Base-by-base conservation (phyloP, 192 early-diverging fungal species). In the Ambispora gerdemannii region DNA sequence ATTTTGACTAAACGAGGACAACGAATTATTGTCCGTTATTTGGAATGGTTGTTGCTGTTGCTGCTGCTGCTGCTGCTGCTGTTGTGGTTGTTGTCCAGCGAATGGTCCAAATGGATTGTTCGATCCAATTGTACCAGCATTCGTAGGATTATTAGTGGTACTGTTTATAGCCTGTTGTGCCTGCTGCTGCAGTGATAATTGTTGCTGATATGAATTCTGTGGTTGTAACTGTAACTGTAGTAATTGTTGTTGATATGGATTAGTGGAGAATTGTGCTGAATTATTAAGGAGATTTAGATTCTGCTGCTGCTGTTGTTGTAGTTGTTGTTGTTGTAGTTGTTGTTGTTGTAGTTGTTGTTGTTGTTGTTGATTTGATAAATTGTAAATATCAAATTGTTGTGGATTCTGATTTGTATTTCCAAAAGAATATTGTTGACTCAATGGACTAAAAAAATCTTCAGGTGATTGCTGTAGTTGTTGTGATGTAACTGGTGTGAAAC, bases 81-180 rank as follows among this genome's bases (percentile, higher is more conserved):
- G 56, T 62, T 65, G 49, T 43, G 51, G 67, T 36, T 70, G 71
- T 43, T 77, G 70, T 19, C 67, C 63, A 34, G 69, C 32, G 56
- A 73, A 73, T n/a, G 73, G 53, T 27, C 75, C 72, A 71, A 80
- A 80, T 11, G 78, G 78, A 61, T 80, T 80, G 34, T 80, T 80
- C 59, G 78, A 77, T 71, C 78, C 78, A 60, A 80, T 71, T 3
- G 70, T 52, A 43, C 74, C 64, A 6, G 74, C 60, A 0, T 67
- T 67, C 25, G 74, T 79, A n/a, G 75, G 75, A 62, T 80, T 76
- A n/a, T n/a, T n/a, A 51, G 70, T 77, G 55, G 65, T 72, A 11
- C 50, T 71, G n/a, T n/a, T n/a, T n/a, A n/a, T n/a, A n/a, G n/a
- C n/a, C n/a, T n/a, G n/a, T 25, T 71, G 65, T 4, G 67, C 61